phyloP scores from a whole-genome alignment of 345 rosid genomes.

The Aquilaria sinensis region DNA sequence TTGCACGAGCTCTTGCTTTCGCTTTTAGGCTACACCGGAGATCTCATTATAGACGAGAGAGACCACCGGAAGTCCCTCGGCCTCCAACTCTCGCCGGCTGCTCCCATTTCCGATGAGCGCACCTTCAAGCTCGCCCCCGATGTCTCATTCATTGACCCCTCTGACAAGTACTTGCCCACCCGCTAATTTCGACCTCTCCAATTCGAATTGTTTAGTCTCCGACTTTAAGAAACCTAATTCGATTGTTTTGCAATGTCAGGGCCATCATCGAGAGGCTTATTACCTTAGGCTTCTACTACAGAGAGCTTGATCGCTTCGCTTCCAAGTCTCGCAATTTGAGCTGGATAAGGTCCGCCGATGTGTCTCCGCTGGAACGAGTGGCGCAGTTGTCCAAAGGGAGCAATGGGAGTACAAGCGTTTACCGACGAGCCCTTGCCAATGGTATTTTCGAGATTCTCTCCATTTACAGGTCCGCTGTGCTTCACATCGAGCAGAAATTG shows the following conservation, averaged over 20 bases:
- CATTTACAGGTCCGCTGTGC: slow-evolving; percentile 81
- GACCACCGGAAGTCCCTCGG: slow-evolving; percentile 63
- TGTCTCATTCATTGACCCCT: slow-evolving; percentile 78
- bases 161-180: slow-evolving; percentile 53
- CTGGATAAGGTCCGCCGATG: slow-evolving; percentile 61
- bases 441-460: slow-evolving; percentile 90
- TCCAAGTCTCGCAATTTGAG: slow-evolving; percentile 71
- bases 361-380: slow-evolving; percentile 44
- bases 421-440: slow-evolving; percentile 88
- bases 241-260: slow-evolving; percentile 26
- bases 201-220: neutral
- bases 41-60: slow-evolving; percentile 81
- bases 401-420: slow-evolving; percentile 44
- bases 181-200: neutral
- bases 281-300: slow-evolving; percentile 77
- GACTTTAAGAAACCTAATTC: too few species aligned
- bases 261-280: slow-evolving; percentile 83
- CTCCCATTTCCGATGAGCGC: slow-evolving; percentile 57
- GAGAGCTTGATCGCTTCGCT: slow-evolving; percentile 87
- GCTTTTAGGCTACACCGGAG: slow-evolving; percentile 87
- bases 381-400: slow-evolving; percentile 37
- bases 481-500: slow-evolving; percentile 80
- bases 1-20: slow-evolving; percentile 85
- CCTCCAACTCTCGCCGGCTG: slow-evolving; percentile 44
- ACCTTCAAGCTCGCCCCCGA: slow-evolving; percentile 89